Evolutionary conservation across 257 asterid genomes (phyloP), one percentile per base, ranked within the genome.

Genomic region (Penstemon newberryi): DNA sequence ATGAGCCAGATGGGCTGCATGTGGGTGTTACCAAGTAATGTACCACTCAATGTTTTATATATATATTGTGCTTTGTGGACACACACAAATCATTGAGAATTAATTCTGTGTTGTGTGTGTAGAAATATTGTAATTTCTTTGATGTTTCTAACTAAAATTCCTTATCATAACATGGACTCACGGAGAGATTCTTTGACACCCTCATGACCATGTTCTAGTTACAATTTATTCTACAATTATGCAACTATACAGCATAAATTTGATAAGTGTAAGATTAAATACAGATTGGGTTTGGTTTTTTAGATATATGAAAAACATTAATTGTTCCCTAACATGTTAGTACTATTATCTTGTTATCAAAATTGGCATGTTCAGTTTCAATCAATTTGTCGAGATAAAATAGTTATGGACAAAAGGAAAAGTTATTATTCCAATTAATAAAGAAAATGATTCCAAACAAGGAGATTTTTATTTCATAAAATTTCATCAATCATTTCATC

Each of bases 1-100:
- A 56, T 69, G 63, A 47, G 76, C 85, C 83, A 77, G 84, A 75
- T 84, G 86, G 82, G 72, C 57, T 80, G 81, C 96, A 88, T 88
- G 96, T 86, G 85, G 82, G 82, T 73, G 33, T 77, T 67, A 43
- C 78, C 80, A 76, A 75, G 75, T 60, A 62, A 72, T 63, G 61
- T 2, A 4, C 40, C 36, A 33, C 42, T 37, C 63, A 52, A 47
- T 69, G 18, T 33, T 42, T 50, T 61, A 47, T 64, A 61, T 69
- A 38, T 59, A 2, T 61, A 69, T 62, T 69, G 58, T 65, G 38
- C 43, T 19, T 57, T 72, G 67, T 80, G 62, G 70, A 43, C 75
- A 38, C 80, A 63, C 64, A 77, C 81, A 25, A 77, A 79, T 77
- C 9, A 77, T 77, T 75, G 68, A 77, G 70, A 55, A 62, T 38